Evolutionary conservation across 345 rosid species (phyloP), one percentile per base, ranked within the genome.

Genomic region (Diplotaxis tenuifolia): DNA sequence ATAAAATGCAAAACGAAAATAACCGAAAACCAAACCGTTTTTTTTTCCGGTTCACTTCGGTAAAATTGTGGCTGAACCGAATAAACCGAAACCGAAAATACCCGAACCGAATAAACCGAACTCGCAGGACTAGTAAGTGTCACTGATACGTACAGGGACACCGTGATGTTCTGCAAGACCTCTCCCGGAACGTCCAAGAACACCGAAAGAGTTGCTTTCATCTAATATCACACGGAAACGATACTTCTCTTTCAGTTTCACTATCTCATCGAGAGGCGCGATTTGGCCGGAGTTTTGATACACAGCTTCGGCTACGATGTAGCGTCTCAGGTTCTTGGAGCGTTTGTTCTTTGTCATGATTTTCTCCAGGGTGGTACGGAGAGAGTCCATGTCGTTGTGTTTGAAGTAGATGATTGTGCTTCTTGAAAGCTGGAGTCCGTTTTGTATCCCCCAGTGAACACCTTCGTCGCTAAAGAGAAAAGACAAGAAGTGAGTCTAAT

Each of bases 281-380:
- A 95, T 87, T 85, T 95, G 92, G 19, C 99, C 99, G 71, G 97
- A 92, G 76, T 90, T 92, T 98, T 92, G 99, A 71, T 92, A 96
- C 19, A 96, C 88, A 74, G 91, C 91, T 82, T 96, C 98, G 79
- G 94, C 96, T 71, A 90, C 84, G 55, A 92, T 92, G 81, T 96
- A 96, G 18, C 98, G 96, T 55, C 97, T 84, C 71, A 88, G 65
- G 76, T 89, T 85, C 88, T 92, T 86, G 34, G 92, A 88, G 25
- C 96, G 89, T 73, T 84, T 82, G 65, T 86, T 88, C 79, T 84
- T 83, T 11, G 75, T 78, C 29, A 91, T 90, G 72, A 90, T 79
- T 79, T 82, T 89, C 76, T 89, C 93, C 27, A 96, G 80, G 4
- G 89, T 83, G 28, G 61, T 82, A 56, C 71, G 78, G 20, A 95